Evolutionary conservation across 78 protist species (phyloP).

Genomic region (Cyanophora paradoxa): DNA sequence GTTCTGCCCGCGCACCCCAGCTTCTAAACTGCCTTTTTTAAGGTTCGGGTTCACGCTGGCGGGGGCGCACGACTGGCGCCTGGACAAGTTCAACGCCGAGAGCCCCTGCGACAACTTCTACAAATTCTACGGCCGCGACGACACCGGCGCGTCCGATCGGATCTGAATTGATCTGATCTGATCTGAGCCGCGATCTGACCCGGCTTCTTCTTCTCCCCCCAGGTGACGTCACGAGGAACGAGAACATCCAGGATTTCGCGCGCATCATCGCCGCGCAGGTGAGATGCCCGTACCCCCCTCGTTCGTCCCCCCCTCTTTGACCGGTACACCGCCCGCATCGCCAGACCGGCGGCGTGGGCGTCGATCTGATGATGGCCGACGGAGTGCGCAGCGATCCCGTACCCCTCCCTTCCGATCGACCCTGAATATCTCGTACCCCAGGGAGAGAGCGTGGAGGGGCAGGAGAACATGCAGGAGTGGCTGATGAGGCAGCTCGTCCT

Average conservation of each 20-base stretch:
- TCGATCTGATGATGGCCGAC: conserved; percentile 63
- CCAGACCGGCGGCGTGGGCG: conserved; percentile 45
- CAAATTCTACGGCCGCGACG: conserved; percentile 48
- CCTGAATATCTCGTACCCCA: no score
- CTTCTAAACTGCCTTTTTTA: no score
- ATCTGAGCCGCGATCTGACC: no score
- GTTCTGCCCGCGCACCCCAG: no score
- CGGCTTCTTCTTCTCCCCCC: no score
- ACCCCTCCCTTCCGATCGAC: no score
- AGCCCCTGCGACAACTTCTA: conserved; percentile 63
- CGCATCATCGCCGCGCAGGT: conserved; percentile 2
- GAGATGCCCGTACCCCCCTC: no score
- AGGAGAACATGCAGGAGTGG: conserved; percentile 62
- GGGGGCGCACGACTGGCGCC: conserved; percentile 51
- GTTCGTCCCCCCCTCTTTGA: no score
- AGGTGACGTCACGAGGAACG: conserved; percentile 49
- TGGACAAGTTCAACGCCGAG: conserved; percentile 45
- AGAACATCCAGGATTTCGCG: conserved; percentile 50
- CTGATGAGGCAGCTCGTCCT: conserved; percentile 54
- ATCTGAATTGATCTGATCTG: no score
- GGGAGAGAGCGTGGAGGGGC: conserved; percentile 60
- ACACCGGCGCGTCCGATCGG: no score
- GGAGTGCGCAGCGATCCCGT: no score
- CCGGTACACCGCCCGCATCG: no score
- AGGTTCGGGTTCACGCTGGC: conserved; percentile 65